A percentile compares a stretch with the other conserved stretches of the same genome.
Conservation (phyloP, 2,329 filamentous ascomycete genomes). For the Fusarium chaquense region DNA sequence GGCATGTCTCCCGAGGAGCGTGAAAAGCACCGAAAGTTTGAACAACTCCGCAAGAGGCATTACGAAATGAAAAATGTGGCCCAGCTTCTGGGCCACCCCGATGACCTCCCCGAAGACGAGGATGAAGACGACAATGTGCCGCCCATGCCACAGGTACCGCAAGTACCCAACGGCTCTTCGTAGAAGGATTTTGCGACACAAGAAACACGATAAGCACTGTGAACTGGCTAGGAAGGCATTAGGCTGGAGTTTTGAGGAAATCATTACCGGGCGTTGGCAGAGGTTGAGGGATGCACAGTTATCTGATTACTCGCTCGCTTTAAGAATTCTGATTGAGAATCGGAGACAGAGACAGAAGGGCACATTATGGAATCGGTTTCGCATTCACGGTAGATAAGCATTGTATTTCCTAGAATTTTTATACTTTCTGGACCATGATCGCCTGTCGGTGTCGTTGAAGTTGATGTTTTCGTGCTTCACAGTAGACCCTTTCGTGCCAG, state of each 20-base stretch:
- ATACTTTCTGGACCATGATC: slow-evolving; percentile 6
- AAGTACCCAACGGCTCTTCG: slow-evolving; percentile 57
- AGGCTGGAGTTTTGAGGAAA: slow-evolving; percentile 47
- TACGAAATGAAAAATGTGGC: slow-evolving; percentile 99
- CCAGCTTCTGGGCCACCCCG: slow-evolving; percentile 82
- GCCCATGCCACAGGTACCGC: slow-evolving; percentile 57
- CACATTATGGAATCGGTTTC: slow-evolving; percentile 31
- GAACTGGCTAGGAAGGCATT: slow-evolving; percentile 23
- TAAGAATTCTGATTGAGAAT: slow-evolving; percentile 30
- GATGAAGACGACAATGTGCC: slow-evolving; percentile 65
- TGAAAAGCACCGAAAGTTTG: slow-evolving; percentile 93
- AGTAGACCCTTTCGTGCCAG: slow-evolving; percentile 82
- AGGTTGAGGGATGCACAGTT: slow-evolving; percentile 21
- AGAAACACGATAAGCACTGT: slow-evolving; percentile 23
- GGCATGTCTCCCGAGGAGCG: slow-evolving; percentile 77
- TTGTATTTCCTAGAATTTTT: slow-evolving; percentile 41
- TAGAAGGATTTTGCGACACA: slow-evolving; percentile 36
- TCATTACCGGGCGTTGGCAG: slow-evolving; percentile 47
- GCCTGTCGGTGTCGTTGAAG: neutral
- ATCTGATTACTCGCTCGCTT: slow-evolving; percentile 34
- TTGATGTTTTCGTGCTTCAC: neutral
- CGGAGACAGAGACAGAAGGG: slow-evolving; percentile 23
- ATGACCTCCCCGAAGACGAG: slow-evolving; percentile 72
- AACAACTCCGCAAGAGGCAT: slow-evolving; percentile 92
- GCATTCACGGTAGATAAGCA: slow-evolving; percentile 30